Percentiles rank a stretch among this genome's conserved stretches.
Evolutionary conservation across 371 early-diverging fungal species (phyloP).

Genomic region (Conidiobolus incongruus): DNA sequence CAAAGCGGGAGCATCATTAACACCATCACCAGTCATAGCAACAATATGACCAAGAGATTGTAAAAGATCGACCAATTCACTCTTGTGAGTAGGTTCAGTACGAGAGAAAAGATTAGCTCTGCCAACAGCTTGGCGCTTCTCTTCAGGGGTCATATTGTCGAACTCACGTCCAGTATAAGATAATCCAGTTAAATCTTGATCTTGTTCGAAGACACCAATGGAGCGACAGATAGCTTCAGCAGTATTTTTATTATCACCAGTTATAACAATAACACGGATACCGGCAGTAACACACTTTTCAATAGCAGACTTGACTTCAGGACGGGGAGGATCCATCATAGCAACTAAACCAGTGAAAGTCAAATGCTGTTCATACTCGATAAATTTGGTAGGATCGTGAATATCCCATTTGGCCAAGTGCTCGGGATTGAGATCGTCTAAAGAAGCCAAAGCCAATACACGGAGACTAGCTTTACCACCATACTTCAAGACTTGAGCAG

Average conservation of each 20-base stretch:
- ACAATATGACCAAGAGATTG: constrained; percentile 71
- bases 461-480: constrained; percentile 59
- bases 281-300: constrained; percentile 72
- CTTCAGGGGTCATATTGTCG: constrained; percentile 41
- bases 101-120: constrained; percentile 76
- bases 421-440: constrained; percentile 29
- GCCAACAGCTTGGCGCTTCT: constrained; percentile 47
- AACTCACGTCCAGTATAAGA: constrained; percentile 87
- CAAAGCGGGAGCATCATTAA: constrained; percentile 94
- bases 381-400: constrained; percentile 34
- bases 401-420: constrained; percentile 19
- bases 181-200: constrained; percentile 45
- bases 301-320: constrained; percentile 73
- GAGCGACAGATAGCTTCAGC: constrained; percentile 85
- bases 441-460: constrained; percentile 69
- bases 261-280: constrained; percentile 94
- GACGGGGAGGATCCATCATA: constrained; percentile 94
- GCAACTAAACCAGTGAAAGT: constrained; percentile 82
- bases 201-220: constrained; percentile 70
- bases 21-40: constrained; percentile 98
- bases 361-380: constrained; percentile 48
- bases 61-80: constrained; percentile 72
- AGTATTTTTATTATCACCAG: constrained; percentile 92
- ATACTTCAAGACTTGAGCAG: constrained; percentile 46
- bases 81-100: constrained; percentile 88